These are phyloP conservation scores for Peronospora belbahrii DNA, from an alignment of 352 stramenopile species.

Conservation along the genomic window DNA sequence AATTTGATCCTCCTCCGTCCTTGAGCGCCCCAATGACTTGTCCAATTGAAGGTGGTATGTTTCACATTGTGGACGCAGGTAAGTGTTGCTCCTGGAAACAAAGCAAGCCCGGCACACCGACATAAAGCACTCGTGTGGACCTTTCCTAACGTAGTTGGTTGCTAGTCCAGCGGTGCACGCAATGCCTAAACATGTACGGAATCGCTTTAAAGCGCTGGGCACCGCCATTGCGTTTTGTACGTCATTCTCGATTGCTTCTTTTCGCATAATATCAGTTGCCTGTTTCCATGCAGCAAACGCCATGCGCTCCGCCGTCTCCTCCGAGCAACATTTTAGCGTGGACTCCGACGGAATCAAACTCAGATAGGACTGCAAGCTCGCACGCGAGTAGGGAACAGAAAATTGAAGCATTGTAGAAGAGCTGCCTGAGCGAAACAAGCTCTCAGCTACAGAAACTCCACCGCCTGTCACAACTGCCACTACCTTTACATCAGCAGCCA, in stretches of 20 bases:
- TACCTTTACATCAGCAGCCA: conserved; percentile 48
- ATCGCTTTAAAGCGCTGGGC: conserved; percentile 26
- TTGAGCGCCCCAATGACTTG: conserved; percentile 47
- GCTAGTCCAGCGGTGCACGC: conserved; percentile 65
- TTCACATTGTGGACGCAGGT: conserved; percentile 29
- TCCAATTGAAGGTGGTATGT: conserved; percentile 63
- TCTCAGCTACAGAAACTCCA: conserved; percentile 32
- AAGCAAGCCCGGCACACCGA: conserved; percentile 37
- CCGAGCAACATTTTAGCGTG: conserved; percentile 42
- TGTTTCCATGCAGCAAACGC: conserved; percentile 46
- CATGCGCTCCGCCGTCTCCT: conserved; percentile 56
- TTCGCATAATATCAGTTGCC: conserved; percentile 29
- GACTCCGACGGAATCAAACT: conserved; percentile 10
- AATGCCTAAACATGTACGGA: conserved; percentile 41
- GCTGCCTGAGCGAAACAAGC: conserved; percentile 46
- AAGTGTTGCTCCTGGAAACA: not conserved
- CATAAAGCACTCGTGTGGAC: conserved; percentile 61
- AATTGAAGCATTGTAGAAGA: conserved; percentile 72
- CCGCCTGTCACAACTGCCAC: conserved; percentile 51
- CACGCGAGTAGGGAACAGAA: conserved; percentile 54
- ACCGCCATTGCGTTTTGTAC: conserved; percentile 13
- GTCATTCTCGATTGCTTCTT: conserved; percentile 26
- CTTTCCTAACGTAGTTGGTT: conserved; percentile 53
- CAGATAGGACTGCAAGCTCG: conserved; percentile 50
- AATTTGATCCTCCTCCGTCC: conserved; percentile 57